Evolutionary conservation across 805 yeast genomes (phyloP).

Genomic region (Wickerhamomyces rabaulensis): DNA sequence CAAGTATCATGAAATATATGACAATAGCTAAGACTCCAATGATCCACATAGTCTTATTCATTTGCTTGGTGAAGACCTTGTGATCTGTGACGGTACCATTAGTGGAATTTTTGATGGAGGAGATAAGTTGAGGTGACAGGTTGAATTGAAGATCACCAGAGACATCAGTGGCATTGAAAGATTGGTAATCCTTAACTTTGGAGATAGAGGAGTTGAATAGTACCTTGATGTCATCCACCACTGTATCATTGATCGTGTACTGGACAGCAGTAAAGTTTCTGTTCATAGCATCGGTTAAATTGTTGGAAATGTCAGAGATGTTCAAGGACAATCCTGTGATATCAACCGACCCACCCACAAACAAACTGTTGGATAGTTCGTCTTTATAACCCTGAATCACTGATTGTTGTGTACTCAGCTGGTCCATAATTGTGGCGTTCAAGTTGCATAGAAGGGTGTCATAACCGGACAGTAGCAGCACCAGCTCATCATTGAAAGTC

Average conservation of each 20-base stretch:
- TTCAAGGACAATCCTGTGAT: background rate
- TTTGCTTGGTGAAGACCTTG: background rate
- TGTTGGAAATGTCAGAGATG: background rate
- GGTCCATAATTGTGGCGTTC: background rate
- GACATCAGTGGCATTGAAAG: background rate
- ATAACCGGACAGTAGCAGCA: background rate
- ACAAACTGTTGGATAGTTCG: background rate
- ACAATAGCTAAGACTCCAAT: background rate
- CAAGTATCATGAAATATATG: conserved; percentile 1
- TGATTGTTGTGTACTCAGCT: background rate
- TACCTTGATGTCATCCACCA: background rate
- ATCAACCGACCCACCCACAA: conserved; percentile 1
- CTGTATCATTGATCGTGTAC: background rate
- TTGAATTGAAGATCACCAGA: background rate
- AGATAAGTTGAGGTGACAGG: background rate
- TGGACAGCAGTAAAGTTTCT: background rate
- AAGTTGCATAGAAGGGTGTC: background rate
- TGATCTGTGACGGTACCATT: background rate
- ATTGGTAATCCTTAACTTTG: background rate
- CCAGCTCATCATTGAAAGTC: background rate
- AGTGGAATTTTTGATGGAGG: background rate
- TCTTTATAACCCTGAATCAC: background rate
- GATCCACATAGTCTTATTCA: background rate
- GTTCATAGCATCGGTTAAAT: background rate
- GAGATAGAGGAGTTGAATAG: background rate